Evolutionary conservation across 192 early-diverging fungal genomes (phyloP).

Genomic region (Mortierella alpina): DNA sequence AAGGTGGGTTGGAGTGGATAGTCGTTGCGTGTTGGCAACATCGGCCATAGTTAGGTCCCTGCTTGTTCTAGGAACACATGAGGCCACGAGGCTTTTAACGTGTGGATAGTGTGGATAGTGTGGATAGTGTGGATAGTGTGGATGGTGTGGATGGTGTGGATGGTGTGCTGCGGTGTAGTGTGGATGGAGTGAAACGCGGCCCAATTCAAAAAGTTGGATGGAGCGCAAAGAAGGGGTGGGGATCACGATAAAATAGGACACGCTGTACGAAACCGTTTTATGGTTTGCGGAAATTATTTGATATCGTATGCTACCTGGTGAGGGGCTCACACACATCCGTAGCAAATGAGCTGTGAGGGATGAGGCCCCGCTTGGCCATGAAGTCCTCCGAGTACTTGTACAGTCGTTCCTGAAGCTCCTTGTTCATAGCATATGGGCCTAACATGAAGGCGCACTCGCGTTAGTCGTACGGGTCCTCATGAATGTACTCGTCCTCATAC

Average conservation of each 20-base stretch:
- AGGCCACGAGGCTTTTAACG: neutral
- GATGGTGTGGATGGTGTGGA: neutral
- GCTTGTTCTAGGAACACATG: neutral
- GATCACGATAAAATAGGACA: too few relatives aligned
- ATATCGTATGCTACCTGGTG: too few relatives aligned
- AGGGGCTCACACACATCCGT: too few relatives aligned
- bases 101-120: neutral
- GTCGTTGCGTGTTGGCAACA: neutral
- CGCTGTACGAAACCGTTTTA: too few relatives aligned
- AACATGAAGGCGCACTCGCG: neutral
- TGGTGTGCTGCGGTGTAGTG: neutral
- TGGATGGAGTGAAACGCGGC: neutral
- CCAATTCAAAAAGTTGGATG: neutral
- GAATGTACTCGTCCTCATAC: neutral
- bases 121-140: neutral
- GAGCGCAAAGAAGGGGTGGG: neutral
- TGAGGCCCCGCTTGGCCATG: conserved; percentile 30
- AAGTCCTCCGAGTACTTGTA: conserved; percentile 50
- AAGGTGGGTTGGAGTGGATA: conserved; percentile 6
- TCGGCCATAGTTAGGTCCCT: conserved; percentile 15
- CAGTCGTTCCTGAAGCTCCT: conserved; percentile 39
- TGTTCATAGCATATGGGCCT: conserved; percentile 44
- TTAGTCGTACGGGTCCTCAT: too few relatives aligned
- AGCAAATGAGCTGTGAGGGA: too few relatives aligned
- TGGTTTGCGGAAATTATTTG: too few relatives aligned